Conservation (phyloP, 768 basidiomycete species). For the Termitomyces sp. region DNA sequence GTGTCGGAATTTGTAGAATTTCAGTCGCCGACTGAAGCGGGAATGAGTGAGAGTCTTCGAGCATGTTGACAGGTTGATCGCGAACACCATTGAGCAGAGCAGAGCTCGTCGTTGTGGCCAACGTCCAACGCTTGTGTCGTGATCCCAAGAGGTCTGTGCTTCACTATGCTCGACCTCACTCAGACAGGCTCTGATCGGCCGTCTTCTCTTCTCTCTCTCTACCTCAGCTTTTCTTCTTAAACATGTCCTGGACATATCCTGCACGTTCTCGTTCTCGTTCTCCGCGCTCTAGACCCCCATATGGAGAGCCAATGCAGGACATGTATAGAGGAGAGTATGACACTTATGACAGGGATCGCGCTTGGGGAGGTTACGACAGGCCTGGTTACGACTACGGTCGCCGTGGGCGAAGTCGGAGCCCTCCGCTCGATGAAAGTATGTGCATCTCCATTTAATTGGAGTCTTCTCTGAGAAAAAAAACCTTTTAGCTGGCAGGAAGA, state of each 20-base stretch:
- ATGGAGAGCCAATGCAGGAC: constrained; percentile 53
- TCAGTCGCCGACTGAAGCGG: constrained; percentile 37
- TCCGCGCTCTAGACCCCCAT: constrained; percentile 55
- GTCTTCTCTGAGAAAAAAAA: constrained; percentile 7
- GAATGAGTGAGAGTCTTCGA: constrained; percentile 13
- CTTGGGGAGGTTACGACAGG: constrained; percentile 68
- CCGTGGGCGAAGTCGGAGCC: constrained; percentile 75
- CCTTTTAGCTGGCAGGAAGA: constrained; percentile 55
- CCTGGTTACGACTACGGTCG: constrained; percentile 60
- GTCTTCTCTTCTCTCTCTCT: constrained; percentile 53
- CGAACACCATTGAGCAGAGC: constrained; percentile 46
- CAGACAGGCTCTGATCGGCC: constrained; percentile 69
- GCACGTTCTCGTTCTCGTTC: constrained; percentile 83
- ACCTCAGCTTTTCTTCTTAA: constrained; percentile 51
- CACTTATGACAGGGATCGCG: constrained; percentile 64
- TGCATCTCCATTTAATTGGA: not conserved
- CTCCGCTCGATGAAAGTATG: constrained; percentile 61
- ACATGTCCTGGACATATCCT: constrained; percentile 83
- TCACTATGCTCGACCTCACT: constrained; percentile 84
- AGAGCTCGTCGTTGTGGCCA: constrained; percentile 37
- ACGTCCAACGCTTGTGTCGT: constrained; percentile 44
- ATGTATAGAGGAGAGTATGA: constrained; percentile 66
- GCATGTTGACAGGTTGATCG: constrained; percentile 41
- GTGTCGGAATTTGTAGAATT: constrained; percentile 7
- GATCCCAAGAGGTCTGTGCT: constrained; percentile 89